Evolutionary conservation across 2,329 filamentous ascomycete species (phyloP).

Genomic region (Aspergillus brunneoviolaceus): DNA sequence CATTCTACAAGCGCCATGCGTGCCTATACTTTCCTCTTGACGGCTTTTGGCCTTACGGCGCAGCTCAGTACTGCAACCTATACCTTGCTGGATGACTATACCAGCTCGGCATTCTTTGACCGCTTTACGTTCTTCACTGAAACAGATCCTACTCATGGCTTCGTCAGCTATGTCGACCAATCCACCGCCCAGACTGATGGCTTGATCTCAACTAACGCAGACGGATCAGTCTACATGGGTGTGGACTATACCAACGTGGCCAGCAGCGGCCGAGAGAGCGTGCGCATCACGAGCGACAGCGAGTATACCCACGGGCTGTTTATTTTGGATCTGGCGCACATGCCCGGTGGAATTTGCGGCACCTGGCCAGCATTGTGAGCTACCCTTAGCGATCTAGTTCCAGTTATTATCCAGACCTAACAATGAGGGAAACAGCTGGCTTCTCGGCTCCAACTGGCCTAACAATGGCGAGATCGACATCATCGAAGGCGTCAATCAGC

Average conservation of each 20-base stretch:
- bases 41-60: constrained; percentile 30
- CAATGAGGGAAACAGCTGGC: constrained; percentile 43
- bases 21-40: constrained; percentile 27
- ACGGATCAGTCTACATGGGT: constrained; percentile 64
- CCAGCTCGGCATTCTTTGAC: constrained; percentile 49
- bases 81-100: constrained; percentile 51
- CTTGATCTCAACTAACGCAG: constrained; percentile 56
- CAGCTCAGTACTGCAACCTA: constrained; percentile 38
- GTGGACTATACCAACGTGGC: constrained; percentile 63
- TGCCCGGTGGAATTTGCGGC: constrained; percentile 70
- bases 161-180: constrained; percentile 66
- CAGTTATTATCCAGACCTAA: not conserved
- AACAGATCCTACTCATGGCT: constrained; percentile 71
- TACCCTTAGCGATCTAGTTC: not conserved
- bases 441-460: constrained; percentile 69
- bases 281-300: constrained; percentile 67
- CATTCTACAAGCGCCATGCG: constrained; percentile 27
- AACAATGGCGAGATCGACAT: constrained; percentile 73
- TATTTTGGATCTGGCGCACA: constrained; percentile 70
- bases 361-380: constrained; percentile 68
- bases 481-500: constrained; percentile 71
- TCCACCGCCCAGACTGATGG: constrained; percentile 57
- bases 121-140: constrained; percentile 54
- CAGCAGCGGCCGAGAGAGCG: constrained; percentile 64
- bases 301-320: constrained; percentile 66